Base-by-base conservation (phyloP, 2,329 filamentous ascomycete genomes). In the Penicillium sp. region DNA sequence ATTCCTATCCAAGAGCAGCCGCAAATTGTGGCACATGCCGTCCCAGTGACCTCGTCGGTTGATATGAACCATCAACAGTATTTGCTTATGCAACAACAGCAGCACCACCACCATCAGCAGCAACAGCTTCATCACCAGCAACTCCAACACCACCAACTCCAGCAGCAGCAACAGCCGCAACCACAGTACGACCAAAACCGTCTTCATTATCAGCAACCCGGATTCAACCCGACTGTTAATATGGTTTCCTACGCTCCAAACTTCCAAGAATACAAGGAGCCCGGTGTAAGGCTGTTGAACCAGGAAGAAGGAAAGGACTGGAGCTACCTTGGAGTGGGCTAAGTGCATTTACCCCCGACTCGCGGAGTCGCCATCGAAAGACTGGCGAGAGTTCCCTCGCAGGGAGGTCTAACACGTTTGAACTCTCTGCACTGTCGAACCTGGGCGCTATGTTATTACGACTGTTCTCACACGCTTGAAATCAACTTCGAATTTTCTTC, bases 221-320 rank as follows among this genome's bases (percentile, higher is more conserved):
- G 66, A 17, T 76, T 70, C 54, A 56, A 67, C 30, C 72, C 73
- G n/a, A 61, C 74, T 49, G 67, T 69, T 5, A 70, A 73, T 57
- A 73, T 77, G 68, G 66, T 74, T 53, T 67, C 72, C 47, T 76
- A 76, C 61, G 67, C 73, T 60, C 68, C 70, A 29, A 71, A 70
- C 64, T 73, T 71, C 61, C 35, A 41, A 41, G 68, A 73, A 59
- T 76, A 73, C 59, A 78, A 78, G 63, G 62, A 69, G 65, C 70
- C 68, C 31, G 60, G 70, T 50, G 73, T 74, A 54, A 69, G 56
- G 46, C 8, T 78, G 31, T 67, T 78, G 61, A 74, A 75, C 56
- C 75, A 76, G 66, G 70, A 75, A 60, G 76, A 77, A 63, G 76
- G 75, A 63, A 78, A 76, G 55, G 76, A 78, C 69, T 78, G 76